phyloP scores from a whole-genome alignment of 495 filamentous ascomycete species.

The Astrothelium macrocarpum region DNA sequence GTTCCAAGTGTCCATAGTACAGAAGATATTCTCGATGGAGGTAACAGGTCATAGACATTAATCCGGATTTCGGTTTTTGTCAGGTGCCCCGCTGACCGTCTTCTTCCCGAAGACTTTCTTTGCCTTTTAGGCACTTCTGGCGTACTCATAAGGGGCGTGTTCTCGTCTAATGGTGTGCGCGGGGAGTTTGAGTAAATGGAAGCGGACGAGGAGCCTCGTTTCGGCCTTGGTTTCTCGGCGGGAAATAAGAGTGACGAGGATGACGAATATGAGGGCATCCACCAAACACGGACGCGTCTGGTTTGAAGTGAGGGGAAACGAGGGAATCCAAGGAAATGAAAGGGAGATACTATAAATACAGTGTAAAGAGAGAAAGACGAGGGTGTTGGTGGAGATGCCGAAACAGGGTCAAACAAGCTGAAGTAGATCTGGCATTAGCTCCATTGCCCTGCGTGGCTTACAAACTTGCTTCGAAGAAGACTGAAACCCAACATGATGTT shows the following conservation, averaged over 20 bases:
- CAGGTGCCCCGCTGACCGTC: background rate
- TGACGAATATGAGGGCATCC: background rate
- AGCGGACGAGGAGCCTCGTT: background rate
- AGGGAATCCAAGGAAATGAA: background rate
- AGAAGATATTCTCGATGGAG: slow-evolving; percentile 44
- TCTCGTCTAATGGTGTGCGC: background rate
- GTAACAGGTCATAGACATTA: slow-evolving; percentile 69
- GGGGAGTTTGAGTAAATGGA: background rate
- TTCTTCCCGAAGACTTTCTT: background rate
- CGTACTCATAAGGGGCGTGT: background rate
- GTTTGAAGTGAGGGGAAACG: background rate
- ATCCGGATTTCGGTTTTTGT: slow-evolving; percentile 61
- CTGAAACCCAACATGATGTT: no score
- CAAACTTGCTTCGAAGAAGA: no score
- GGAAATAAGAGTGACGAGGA: slow-evolving; percentile 4
- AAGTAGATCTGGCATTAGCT: background rate
- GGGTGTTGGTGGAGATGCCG: background rate
- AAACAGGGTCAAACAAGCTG: background rate
- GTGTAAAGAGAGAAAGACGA: background rate
- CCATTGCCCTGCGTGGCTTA: no score
- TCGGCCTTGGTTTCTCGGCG: background rate
- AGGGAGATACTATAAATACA: background rate
- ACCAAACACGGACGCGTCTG: background rate
- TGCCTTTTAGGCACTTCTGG: background rate
- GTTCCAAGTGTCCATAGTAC: slow-evolving; percentile 62